These are phyloP conservation scores for Aureobasidium mangrovei DNA, from an alignment of 2,329 filamentous ascomycete species.

Conservation along the genomic window DNA sequence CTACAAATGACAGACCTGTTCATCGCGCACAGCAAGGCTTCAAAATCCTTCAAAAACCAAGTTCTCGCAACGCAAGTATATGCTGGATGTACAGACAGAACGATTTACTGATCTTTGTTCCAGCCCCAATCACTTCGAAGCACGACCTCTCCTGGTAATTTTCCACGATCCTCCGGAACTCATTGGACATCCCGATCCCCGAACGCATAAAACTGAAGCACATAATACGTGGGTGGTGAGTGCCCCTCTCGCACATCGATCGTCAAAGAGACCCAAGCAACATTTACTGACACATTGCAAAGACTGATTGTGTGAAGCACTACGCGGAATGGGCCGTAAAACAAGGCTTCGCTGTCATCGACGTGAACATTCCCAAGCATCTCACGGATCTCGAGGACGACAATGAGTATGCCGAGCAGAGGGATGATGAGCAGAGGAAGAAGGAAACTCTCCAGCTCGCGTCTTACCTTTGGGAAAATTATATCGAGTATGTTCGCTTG, in stretches of 20 bases:
- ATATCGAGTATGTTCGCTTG: constrained; percentile 58
- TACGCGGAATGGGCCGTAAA: constrained; percentile 77
- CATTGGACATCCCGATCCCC: constrained; percentile 34
- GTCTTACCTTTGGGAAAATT: constrained; percentile 93
- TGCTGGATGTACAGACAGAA: neutral
- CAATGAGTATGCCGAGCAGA: constrained; percentile 35
- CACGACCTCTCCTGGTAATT: constrained; percentile 66
- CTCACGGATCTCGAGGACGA: constrained; percentile 51
- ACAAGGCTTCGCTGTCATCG: constrained; percentile 76
- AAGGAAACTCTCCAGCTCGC: constrained; percentile 59
- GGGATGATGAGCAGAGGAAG: constrained; percentile 35
- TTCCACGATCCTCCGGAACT: constrained; percentile 71
- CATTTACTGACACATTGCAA: constrained; percentile 34
- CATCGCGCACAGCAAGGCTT: constrained; percentile 64
- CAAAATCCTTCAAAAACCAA: constrained; percentile 75
- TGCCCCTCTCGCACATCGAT: constrained; percentile 17
- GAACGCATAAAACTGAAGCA: constrained; percentile 61
- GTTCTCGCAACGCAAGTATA: constrained; percentile 58
- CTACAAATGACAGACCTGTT: constrained; percentile 72
- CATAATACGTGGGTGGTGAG: constrained; percentile 86
- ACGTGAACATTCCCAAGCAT: constrained; percentile 81
- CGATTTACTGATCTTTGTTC: neutral
- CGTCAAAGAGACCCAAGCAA: neutral
- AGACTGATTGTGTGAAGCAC: constrained; percentile 72
- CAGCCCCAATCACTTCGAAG: constrained; percentile 51